Conservation (phyloP, 148 eudicot species). For the Fagopyrum homotropicum region DNA sequence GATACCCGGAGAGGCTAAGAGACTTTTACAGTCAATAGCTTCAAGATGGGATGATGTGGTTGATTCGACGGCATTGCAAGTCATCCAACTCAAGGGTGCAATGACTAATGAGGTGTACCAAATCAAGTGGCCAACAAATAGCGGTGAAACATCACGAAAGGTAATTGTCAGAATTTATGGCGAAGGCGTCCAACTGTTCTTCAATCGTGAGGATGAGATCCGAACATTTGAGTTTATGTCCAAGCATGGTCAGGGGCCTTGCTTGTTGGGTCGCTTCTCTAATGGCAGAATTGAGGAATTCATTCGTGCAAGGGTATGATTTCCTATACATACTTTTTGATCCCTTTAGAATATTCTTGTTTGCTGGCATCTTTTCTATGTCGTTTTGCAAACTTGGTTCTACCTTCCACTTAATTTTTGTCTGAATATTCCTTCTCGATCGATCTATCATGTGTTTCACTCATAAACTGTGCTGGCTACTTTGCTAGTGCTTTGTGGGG, state of each 20-base stretch:
- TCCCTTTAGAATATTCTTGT: background rate
- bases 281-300: conserved; percentile 86
- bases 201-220: conserved; percentile 68
- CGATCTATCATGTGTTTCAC: too few relatives aligned
- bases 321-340: background rate
- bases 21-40: conserved; percentile 51
- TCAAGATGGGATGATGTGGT: conserved; percentile 53
- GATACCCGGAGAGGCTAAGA: conserved; percentile 58
- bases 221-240: conserved; percentile 83
- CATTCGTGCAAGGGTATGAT: conserved; percentile 67
- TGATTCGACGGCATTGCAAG: conserved; percentile 48
- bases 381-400: too few relatives aligned
- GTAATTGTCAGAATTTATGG: conserved; percentile 83
- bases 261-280: conserved; percentile 59
- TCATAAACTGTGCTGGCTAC: too few relatives aligned
- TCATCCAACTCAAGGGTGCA: conserved; percentile 72
- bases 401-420: too few relatives aligned
- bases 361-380: background rate
- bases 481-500: too few relatives aligned
- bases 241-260: conserved; percentile 72
- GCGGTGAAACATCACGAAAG: conserved; percentile 44
- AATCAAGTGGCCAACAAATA: conserved; percentile 70
- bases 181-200: conserved; percentile 73
- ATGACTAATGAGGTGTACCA: conserved; percentile 92
- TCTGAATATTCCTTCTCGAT: too few relatives aligned